Conservation (phyloP, 148 eudicot genomes). For the Spergularia marina region DNA sequence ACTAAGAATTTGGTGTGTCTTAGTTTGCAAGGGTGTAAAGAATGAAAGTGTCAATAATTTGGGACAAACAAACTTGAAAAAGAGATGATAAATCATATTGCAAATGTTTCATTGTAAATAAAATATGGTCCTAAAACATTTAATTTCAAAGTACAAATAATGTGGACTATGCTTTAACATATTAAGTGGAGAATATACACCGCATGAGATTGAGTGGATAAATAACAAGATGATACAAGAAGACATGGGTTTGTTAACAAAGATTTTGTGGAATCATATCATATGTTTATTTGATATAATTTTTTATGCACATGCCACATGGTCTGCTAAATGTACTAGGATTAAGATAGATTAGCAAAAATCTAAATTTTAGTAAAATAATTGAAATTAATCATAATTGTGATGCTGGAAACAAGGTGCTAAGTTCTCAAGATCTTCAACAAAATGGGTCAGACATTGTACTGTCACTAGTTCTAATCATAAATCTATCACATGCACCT, state of each 20-base stretch:
- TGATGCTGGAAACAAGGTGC: constrained; percentile 1
- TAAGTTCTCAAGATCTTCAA: constrained; percentile 1
- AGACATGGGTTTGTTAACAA: constrained; percentile 10
- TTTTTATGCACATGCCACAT: neutral
- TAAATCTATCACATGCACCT: neutral
- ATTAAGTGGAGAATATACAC: neutral
- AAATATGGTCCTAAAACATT: neutral
- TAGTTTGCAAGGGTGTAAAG: constrained; percentile 21
- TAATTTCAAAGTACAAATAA: neutral
- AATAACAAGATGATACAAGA: neutral
- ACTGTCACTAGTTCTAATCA: neutral
- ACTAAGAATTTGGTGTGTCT: constrained; percentile 14
- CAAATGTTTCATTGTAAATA: neutral
- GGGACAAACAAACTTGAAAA: neutral
- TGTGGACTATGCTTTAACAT: neutral
- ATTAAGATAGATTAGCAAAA: neutral
- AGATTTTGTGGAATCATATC: constrained; percentile 3
- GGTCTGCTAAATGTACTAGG: neutral
- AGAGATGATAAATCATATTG: neutral
- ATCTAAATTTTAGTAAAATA: neutral
- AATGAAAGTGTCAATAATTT: constrained; percentile 11
- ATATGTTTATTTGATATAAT: neutral
- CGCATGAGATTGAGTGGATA: constrained; percentile 10
- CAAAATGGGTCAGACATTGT: neutral
- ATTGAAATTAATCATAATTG: neutral